These are phyloP conservation scores for Spinellus fusiger DNA, from an alignment of 192 early-diverging fungal species.

Conservation along the genomic window DNA sequence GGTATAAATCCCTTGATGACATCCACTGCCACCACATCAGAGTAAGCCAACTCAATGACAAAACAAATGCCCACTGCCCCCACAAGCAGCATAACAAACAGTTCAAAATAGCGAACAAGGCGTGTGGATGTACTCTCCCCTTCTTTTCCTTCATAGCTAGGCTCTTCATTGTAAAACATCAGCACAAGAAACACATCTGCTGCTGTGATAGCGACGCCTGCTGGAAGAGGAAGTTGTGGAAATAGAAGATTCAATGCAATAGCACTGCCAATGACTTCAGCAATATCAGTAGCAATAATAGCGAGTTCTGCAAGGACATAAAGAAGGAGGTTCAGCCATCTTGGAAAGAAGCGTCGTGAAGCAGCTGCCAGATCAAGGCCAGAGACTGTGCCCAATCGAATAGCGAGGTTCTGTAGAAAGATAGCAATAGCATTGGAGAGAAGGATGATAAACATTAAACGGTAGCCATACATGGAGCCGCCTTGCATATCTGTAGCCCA, in stretches of 20 bases:
- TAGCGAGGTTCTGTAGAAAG: constrained; percentile 67
- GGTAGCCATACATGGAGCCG: constrained; percentile 71
- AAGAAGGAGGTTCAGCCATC: constrained; percentile 53
- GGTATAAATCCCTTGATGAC: constrained; percentile 65
- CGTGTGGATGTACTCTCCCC: constrained; percentile 21
- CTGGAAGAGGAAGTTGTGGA: constrained; percentile 52
- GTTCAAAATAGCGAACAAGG: constrained; percentile 57
- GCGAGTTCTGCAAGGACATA: constrained; percentile 71
- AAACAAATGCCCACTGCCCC: constrained; percentile 62
- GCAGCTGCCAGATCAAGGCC: constrained; percentile 68
- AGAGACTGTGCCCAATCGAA: constrained; percentile 73
- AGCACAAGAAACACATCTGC: constrained; percentile 70
- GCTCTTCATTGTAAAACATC: constrained; percentile 47
- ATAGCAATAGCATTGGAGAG: constrained; percentile 72
- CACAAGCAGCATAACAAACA: constrained; percentile 62
- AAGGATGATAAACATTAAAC: constrained; percentile 66
- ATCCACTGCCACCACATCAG: constrained; percentile 49
- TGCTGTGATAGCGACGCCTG: constrained; percentile 71
- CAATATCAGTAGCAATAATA: constrained; percentile 78
- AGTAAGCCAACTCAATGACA: constrained; percentile 51
- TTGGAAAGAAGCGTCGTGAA: constrained; percentile 55
- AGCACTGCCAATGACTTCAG: constrained; percentile 74
- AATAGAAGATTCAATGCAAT: constrained; percentile 77
- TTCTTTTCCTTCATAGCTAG: background rate
- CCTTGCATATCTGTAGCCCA: constrained; percentile 80